phyloP scores from a whole-genome alignment of 2,329 filamentous ascomycete genomes.

The Fusarium albidum region DNA sequence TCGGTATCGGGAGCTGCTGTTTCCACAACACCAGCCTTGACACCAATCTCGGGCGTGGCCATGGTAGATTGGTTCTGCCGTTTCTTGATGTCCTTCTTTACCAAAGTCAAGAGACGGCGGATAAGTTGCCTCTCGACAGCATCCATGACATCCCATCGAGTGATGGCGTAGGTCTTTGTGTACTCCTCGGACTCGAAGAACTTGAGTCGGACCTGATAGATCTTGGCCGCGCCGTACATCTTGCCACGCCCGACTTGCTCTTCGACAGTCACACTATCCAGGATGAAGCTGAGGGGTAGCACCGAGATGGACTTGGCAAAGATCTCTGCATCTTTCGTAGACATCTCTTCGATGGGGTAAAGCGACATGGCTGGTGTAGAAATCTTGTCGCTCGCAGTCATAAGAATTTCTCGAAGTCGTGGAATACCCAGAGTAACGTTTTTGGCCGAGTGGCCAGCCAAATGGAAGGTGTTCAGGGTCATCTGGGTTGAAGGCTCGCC shows the following conservation, averaged over 20 bases:
- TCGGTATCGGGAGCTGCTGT: conserved; percentile 50
- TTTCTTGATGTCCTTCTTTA: conserved; percentile 85
- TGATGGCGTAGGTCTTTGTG: conserved; percentile 83
- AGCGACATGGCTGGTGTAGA: conserved; percentile 92
- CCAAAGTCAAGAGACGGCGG: conserved; percentile 72
- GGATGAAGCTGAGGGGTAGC: conserved; percentile 81
- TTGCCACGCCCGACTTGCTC: conserved; percentile 80
- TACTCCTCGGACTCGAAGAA: conserved; percentile 91
- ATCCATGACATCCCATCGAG: conserved; percentile 76
- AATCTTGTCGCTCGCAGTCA: conserved; percentile 92
- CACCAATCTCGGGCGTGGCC: conserved; percentile 78
- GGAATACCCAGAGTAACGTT: conserved; percentile 99
- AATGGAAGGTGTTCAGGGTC: conserved; percentile 99
- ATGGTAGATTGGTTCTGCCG: conserved; percentile 71
- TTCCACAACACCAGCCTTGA: conserved; percentile 62
- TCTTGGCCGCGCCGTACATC: conserved; percentile 76
- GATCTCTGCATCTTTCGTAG: conserved; percentile 71
- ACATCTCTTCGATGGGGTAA: conserved; percentile 76
- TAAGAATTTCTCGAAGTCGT: conserved; percentile 94
- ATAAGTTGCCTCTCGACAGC: conserved; percentile 86
- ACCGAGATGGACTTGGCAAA: conserved; percentile 95
- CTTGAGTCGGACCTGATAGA: conserved; percentile 81
- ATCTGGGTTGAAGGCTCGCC: conserved; percentile 99
- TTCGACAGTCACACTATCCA: conserved; percentile 81
- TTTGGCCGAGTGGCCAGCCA: conserved; percentile 97